Evolutionary conservation across 1,284 basidiomycete species (phyloP), one percentile per base, ranked within the genome.

Genomic region (Ceratobasidium sp.): DNA sequence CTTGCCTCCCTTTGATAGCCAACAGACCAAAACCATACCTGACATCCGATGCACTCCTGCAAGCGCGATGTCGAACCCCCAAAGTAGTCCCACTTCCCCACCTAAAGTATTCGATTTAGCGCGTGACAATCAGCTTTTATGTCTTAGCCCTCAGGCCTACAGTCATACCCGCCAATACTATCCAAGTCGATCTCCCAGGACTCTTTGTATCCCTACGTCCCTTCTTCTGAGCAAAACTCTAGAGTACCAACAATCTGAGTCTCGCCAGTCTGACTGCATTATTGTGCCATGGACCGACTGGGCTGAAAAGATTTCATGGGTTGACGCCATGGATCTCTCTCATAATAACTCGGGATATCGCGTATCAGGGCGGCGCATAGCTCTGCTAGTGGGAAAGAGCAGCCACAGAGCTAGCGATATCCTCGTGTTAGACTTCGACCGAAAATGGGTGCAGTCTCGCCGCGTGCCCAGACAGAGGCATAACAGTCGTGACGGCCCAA

Each of bases 91-190:
- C 24, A 33, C 1, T 33, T 33, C 29, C 2, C 27, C 11, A 3
- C 22, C 62, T 9, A 64, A n/a, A 22, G 47, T 50, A 5, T 64
- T 27, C 31, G 62, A 64, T 31, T 31, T 44, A n/a, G 19, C n/a
- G 24, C 15, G 44, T 2, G 5, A 19, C 11, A 47, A 48, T 31
- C 62, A 45, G 4, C 47, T 65, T 11, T 22, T 65, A 33, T 51
- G 62, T 31, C 17, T 64, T 9, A 45, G 51, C 9, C 19, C 36
- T 65, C 15, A 31, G 1, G 51, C 33, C 9, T n/a, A 29, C 31
- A 31, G 53, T 14, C 5, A n/a, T 27, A 8, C 14, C 2, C 53
- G 22, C 15, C 6, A 41, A 41, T 11, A n/a, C n/a, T n/a, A 41
- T 5, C 36, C 4, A 41, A 11, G 11, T 41, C 36, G 22, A 27